A percentile compares a stretch with the other conserved stretches of the same genome.
phyloP scores from a whole-genome alignment of 208 protist species.

The Leishmania tarentolae region DNA sequence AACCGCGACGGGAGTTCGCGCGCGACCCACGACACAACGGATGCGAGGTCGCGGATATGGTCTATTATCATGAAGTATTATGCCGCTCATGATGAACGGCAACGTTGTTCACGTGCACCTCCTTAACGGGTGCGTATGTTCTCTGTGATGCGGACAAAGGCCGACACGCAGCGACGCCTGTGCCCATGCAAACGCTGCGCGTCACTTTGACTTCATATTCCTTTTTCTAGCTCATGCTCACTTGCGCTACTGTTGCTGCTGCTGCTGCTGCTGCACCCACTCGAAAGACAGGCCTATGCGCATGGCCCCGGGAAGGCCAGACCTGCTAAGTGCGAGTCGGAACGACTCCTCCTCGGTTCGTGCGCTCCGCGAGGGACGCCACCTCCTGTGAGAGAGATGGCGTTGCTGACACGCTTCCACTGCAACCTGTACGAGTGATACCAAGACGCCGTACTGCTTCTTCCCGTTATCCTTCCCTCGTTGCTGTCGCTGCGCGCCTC shows the following conservation, averaged over 20 bases:
- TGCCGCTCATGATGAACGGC: not conserved
- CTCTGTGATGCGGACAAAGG: not conserved
- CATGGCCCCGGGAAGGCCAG: not conserved
- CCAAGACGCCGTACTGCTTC: not conserved
- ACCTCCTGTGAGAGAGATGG: not conserved
- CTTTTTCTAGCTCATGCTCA: not conserved
- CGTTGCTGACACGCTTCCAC: not conserved
- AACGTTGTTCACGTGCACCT: not conserved
- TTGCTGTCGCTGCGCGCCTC: not conserved
- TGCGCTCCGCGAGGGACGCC: not conserved
- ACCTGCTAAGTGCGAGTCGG: not conserved
- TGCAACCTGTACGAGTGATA: not conserved
- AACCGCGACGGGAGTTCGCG: not conserved
- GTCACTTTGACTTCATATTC: not conserved
- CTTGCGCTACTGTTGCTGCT: not conserved
- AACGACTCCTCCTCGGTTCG: not conserved
- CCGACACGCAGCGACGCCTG: not conserved
- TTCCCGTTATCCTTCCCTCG: not conserved
- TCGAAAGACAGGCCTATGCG: not conserved
- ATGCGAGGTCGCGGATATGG: not conserved
- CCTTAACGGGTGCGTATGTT: not conserved
- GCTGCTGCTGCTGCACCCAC: not conserved
- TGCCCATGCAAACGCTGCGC: not conserved
- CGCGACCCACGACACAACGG: not conserved
- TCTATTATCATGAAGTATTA: not conserved